phyloP scores from a whole-genome alignment of 2,329 filamentous ascomycete genomes.

The Trichophyton benhamiae region DNA sequence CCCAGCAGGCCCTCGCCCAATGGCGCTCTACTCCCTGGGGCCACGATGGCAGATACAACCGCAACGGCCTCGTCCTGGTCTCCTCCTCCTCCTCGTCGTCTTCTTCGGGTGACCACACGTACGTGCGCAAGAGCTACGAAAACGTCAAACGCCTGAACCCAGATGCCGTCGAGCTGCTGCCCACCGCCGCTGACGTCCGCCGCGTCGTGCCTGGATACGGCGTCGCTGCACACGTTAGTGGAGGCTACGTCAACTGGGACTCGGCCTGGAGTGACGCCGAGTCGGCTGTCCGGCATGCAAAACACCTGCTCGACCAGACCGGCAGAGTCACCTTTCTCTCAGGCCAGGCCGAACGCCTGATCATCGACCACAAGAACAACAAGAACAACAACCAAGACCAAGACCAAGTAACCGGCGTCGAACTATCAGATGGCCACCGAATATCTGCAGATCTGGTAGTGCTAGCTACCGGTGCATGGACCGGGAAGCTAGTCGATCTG shows the following conservation, averaged over 20 bases:
- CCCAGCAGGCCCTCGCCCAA: slow-evolving; percentile 59
- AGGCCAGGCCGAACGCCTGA: slow-evolving; percentile 26
- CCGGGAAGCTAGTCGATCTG: slow-evolving; percentile 62
- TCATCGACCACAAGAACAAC: background rate
- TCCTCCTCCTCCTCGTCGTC: too few species aligned
- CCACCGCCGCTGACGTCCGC: slow-evolving; percentile 24
- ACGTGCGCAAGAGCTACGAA: slow-evolving; percentile 29
- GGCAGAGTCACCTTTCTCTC: slow-evolving; percentile 26
- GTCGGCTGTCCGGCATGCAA: slow-evolving; percentile 28
- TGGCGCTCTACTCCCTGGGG: slow-evolving; percentile 39
- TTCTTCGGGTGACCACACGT: slow-evolving; percentile 21
- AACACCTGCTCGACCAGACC: slow-evolving; percentile 26
- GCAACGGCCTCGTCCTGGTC: slow-evolving; percentile 34
- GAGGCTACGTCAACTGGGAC: slow-evolving; percentile 37
- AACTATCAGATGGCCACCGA: slow-evolving; percentile 37
- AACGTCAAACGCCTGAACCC: slow-evolving; percentile 28
- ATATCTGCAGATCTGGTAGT: slow-evolving; percentile 60
- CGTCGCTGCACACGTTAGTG: slow-evolving; percentile 23
- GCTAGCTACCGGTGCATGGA: slow-evolving; percentile 81
- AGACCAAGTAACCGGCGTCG: slow-evolving; percentile 34
- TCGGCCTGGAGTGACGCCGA: slow-evolving; percentile 37
- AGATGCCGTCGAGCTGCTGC: slow-evolving; percentile 25
- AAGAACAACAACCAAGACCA: slow-evolving; percentile 7
- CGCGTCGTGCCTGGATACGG: slow-evolving; percentile 26
- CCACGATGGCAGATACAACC: slow-evolving; percentile 31